These are phyloP conservation scores for Meyerozyma elateridarum DNA, from an alignment of 1,139 yeast genomes.

Conservation along the genomic window DNA sequence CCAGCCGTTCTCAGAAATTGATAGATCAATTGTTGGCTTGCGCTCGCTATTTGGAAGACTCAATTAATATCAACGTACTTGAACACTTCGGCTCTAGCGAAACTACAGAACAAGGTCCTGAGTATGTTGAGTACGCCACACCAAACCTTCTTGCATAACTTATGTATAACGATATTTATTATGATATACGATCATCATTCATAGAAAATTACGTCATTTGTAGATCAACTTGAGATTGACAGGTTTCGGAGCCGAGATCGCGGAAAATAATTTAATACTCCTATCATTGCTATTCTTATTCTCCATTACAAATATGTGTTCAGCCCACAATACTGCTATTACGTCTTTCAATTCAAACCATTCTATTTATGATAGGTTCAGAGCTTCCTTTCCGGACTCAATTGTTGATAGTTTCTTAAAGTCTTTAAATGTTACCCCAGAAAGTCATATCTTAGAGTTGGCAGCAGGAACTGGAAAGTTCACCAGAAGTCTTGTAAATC, in stretches of 20 bases:
- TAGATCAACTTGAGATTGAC: no score
- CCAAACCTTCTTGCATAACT: slow-evolving; percentile 2
- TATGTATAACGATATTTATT: slow-evolving; percentile 1
- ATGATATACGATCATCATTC: slow-evolving; percentile 3
- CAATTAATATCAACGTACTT: no score
- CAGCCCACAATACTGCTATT: slow-evolving; percentile 32
- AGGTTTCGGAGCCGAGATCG: no score
- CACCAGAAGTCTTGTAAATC: slow-evolving; percentile 41
- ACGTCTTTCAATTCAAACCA: slow-evolving; percentile 53
- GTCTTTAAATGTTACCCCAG: slow-evolving; percentile 22
- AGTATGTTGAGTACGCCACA: no score
- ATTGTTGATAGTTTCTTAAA: slow-evolving; percentile 45
- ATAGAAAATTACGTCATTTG: not conserved
- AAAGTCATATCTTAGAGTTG: slow-evolving; percentile 43
- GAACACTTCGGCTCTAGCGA: no score
- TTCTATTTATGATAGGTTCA: slow-evolving; percentile 45
- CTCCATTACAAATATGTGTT: no score
- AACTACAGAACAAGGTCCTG: no score
- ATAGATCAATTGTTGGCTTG: no score
- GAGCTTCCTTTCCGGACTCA: slow-evolving; percentile 51
- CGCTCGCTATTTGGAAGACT: no score
- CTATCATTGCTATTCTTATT: no score
- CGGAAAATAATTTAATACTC: no score
- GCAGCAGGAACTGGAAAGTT: slow-evolving; percentile 70
- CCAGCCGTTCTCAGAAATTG: no score